Evolutionary conservation across 2,329 filamentous ascomycete species (phyloP).

Genomic region (Aspergillus melleus): DNA sequence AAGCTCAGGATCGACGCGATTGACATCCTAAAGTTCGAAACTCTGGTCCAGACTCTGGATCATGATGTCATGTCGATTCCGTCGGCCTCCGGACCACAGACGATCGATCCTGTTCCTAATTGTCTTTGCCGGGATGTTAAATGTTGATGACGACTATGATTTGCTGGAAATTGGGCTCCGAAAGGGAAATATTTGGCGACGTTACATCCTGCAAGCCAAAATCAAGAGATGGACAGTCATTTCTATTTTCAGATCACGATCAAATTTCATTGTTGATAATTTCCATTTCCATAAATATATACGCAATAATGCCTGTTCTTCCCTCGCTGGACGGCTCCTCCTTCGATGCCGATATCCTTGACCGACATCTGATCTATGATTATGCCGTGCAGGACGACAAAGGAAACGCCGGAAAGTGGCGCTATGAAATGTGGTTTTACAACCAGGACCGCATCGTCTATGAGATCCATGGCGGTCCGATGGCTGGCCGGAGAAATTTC

Average conservation of each 20-base stretch:
- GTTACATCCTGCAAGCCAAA: not conserved
- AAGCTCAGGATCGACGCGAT: conserved; percentile 7
- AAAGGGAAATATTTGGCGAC: not conserved
- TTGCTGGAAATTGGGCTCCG: not conserved
- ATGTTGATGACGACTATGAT: not conserved
- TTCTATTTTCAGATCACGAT: not conserved
- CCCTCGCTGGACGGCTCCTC: conserved; percentile 22
- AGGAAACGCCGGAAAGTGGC: conserved; percentile 59
- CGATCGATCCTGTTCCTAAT: not conserved
- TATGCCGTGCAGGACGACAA: conserved; percentile 51
- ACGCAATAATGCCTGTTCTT: conserved; percentile 20
- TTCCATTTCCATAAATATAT: not conserved
- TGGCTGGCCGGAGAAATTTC: conserved; percentile 57
- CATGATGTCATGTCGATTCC: conserved; percentile 8
- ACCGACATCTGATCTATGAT: conserved; percentile 59
- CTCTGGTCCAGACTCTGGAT: not conserved
- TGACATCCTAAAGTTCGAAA: not conserved
- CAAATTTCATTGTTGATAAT: not conserved
- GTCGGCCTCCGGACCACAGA: not conserved
- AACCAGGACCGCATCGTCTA: conserved; percentile 57
- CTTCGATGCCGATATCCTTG: conserved; percentile 54
- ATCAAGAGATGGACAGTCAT: not conserved
- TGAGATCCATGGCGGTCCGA: conserved; percentile 60
- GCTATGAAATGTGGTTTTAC: conserved; percentile 63
- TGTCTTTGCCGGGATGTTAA: not conserved